Evolutionary conservation across 768 basidiomycete species (phyloP).

Genomic region (Suillus subaureus): DNA sequence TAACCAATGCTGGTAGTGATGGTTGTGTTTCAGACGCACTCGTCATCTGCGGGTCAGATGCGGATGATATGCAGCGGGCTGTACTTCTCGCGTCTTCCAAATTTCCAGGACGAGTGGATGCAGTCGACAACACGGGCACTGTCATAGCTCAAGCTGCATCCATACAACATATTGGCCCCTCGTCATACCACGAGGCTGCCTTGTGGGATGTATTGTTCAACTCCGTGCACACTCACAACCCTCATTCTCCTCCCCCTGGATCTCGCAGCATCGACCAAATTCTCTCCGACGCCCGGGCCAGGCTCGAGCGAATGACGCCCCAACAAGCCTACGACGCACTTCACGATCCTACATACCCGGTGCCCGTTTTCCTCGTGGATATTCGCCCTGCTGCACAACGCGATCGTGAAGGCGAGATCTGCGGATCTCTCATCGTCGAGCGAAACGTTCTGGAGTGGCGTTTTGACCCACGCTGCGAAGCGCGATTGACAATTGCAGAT

Average conservation of each 20-base stretch:
- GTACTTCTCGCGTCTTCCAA: slow-evolving; percentile 66
- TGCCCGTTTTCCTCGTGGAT: slow-evolving; percentile 76
- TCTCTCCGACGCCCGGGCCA: slow-evolving; percentile 58
- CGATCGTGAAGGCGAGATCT: slow-evolving; percentile 55
- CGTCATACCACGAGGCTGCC: slow-evolving; percentile 63
- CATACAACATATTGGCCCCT: slow-evolving; percentile 51
- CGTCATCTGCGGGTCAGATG: slow-evolving; percentile 58
- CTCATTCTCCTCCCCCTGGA: slow-evolving; percentile 62
- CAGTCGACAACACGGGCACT: slow-evolving; percentile 37
- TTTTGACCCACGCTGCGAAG: slow-evolving; percentile 68
- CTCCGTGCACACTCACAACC: slow-evolving; percentile 58
- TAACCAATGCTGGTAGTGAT: slow-evolving; percentile 16
- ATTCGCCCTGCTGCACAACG: slow-evolving; percentile 71
- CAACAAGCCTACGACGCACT: slow-evolving; percentile 63
- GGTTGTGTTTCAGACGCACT: slow-evolving; percentile 42
- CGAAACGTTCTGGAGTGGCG: slow-evolving; percentile 80
- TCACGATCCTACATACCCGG: slow-evolving; percentile 49
- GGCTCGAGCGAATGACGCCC: slow-evolving; percentile 64
- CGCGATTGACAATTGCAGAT: slow-evolving; percentile 66
- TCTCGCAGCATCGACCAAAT: slow-evolving; percentile 61
- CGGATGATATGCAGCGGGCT: slow-evolving; percentile 64
- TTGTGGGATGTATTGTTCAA: slow-evolving; percentile 72
- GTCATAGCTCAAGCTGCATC: slow-evolving; percentile 40
- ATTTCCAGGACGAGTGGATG: slow-evolving; percentile 60
- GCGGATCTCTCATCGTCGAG: slow-evolving; percentile 70